Conservation (phyloP, 2,329 filamentous ascomycete species). For the Aspergillus caelatus region DNA sequence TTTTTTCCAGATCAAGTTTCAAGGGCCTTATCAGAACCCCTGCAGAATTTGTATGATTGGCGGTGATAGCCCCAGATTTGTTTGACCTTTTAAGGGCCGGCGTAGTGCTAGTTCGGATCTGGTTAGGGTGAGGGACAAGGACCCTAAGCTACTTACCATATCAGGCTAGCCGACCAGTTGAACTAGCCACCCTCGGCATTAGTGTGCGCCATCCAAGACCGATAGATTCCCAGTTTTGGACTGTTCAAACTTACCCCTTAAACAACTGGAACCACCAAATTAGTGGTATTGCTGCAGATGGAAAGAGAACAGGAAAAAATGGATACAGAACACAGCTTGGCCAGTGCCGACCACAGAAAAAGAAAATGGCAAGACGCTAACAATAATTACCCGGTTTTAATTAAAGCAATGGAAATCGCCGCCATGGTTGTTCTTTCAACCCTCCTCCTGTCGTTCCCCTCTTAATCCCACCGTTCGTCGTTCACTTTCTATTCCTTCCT, state of each 20-base stretch:
- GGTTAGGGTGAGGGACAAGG: neutral
- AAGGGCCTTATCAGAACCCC: conserved; percentile 1
- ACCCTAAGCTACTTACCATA: neutral
- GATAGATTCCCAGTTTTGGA: conserved; percentile 1
- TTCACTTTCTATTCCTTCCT: conserved; percentile 13
- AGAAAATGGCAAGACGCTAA: conserved; percentile 2
- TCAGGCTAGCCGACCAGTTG: neutral
- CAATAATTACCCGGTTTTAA: conserved; percentile 10
- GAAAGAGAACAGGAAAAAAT: conserved; percentile 4
- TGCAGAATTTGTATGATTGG: conserved; percentile 2
- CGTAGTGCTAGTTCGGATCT: neutral
- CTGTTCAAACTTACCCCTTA: conserved; percentile 1
- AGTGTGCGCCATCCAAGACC: neutral
- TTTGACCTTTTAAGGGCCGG: conserved; percentile 6
- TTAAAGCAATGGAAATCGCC: conserved; percentile 10
- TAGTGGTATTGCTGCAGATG: conserved; percentile 1
- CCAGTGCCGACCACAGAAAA: neutral
- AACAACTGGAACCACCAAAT: neutral
- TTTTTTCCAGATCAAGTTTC: neutral
- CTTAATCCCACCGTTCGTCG: conserved; percentile 3
- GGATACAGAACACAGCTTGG: neutral
- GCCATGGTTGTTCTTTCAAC: conserved; percentile 2
- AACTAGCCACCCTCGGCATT: conserved; percentile 2
- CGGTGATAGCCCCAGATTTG: conserved; percentile 2
- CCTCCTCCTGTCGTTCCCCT: conserved; percentile 13